Base-by-base conservation (phyloP, 768 basidiomycete genomes). In the Suillus cothurnatus region DNA sequence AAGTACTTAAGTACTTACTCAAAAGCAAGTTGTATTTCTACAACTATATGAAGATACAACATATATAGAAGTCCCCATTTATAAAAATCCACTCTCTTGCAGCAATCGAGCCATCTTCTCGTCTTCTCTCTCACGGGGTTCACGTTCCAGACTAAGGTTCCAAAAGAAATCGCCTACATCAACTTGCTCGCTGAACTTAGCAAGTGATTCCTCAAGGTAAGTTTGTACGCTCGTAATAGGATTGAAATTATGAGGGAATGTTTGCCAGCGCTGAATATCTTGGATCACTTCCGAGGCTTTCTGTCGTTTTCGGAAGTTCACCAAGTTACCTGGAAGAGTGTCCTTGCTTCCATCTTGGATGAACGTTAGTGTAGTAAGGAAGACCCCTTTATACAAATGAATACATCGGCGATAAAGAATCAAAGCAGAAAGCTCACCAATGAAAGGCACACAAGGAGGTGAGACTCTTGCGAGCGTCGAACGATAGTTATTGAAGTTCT, bases 271-370 rank as follows among this genome's bases (percentile, higher is more conserved):
- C 75, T 97, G 93, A 75, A 99, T 98, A 75, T 98, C 95, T 68
- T 90, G 89, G 71, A 99, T 94, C 70, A 99, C 93, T 73, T 97
- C 96, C n/a, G 95, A 94, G 0, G 95, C 90, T 78, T 93, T 93
- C 71, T 94, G 90, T 21, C 97, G 91, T 78, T 99, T 99, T 73
- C 90, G 88, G 81, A 99, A 99, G 80, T 99, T 98, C 79, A 99
- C 89, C 68, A 97, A 81, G 63, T 86, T 85, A 9, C 88, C 91
- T 21, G 85, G 84, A 12, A 97, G 81, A 69, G 84, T 87, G 80
- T 99, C 94, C 60, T 91, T 90, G 72, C 94, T 95, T 11, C 97
- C 97, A 70, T 98, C 97, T 78, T 97, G 94, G 74, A 97, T 97
- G 78, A 99, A 98, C n/a, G 95, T 96, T 67, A 99, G 82, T 8